Evolutionary conservation across 2,329 filamentous ascomycete genomes (phyloP).

Genomic region (Lasiodiplodia sp.): DNA sequence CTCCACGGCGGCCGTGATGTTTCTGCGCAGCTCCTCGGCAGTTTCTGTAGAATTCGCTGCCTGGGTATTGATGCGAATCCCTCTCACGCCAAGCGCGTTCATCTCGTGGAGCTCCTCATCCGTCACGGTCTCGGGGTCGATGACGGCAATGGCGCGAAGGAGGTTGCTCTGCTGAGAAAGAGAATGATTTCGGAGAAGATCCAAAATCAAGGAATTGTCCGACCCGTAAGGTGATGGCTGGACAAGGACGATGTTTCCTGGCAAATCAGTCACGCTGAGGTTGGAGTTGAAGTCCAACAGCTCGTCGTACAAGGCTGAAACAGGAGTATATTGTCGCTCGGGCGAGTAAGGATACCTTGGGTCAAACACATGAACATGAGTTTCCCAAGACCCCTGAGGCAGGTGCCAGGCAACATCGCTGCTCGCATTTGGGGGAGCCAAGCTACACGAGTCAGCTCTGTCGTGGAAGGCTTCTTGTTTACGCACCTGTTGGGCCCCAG

Average conservation of each 20-base stretch:
- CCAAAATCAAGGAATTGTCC: constrained; percentile 4
- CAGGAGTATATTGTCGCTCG: background rate
- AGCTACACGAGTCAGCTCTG: background rate
- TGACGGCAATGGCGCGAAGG: constrained; percentile 6
- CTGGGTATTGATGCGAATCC: background rate
- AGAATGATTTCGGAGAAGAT: constrained; percentile 4
- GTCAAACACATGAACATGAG: constrained; percentile 10
- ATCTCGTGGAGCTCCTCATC: background rate
- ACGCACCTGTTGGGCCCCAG: background rate
- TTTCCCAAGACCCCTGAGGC: background rate
- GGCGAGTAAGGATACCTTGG: background rate
- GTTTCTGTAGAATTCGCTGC: background rate
- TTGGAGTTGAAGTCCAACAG: background rate
- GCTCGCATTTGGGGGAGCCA: background rate
- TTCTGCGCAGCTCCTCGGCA: background rate
- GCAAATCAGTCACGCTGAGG: background rate
- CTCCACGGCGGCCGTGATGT: background rate
- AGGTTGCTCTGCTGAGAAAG: background rate
- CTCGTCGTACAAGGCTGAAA: background rate
- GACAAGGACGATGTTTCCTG: background rate
- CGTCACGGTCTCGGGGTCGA: background rate
- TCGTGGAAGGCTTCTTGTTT: background rate
- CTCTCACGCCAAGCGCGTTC: constrained; percentile 2
- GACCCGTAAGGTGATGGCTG: constrained; percentile 10
- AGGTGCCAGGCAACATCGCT: background rate